Conservation (phyloP, 2,329 filamentous ascomycete species). For the Sporothrix pseudoabietina region DNA sequence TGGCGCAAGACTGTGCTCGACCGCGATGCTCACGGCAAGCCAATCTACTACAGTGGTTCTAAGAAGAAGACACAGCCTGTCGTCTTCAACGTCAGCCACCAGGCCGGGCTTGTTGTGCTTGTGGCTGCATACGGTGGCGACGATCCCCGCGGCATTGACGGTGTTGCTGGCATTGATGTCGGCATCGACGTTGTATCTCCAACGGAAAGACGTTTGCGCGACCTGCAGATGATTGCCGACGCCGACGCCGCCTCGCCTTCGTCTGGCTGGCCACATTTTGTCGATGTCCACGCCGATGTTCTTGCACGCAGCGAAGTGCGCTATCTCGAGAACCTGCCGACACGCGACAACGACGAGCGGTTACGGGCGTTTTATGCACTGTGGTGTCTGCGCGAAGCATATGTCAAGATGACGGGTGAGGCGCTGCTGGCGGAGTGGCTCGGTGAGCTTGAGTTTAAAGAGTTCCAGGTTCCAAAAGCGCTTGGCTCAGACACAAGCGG, state of each 20-base stretch:
- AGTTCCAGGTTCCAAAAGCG: slow-evolving; percentile 56
- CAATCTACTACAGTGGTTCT: slow-evolving; percentile 50
- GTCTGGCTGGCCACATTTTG: slow-evolving; percentile 64
- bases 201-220: slow-evolving; percentile 65
- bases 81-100: slow-evolving; percentile 77
- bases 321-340: slow-evolving; percentile 57
- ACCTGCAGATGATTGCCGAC: slow-evolving; percentile 57
- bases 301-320: slow-evolving; percentile 64
- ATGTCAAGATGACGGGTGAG: slow-evolving; percentile 81
- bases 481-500: slow-evolving; percentile 37
- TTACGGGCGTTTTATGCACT: slow-evolving; percentile 73
- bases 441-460: slow-evolving; percentile 66
- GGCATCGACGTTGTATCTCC: slow-evolving; percentile 79
- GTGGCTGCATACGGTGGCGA: slow-evolving; percentile 53
- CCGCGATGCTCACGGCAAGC: slow-evolving; percentile 59
- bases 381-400: slow-evolving; percentile 79
- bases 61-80: slow-evolving; percentile 50
- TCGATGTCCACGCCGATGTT: slow-evolving; percentile 72
- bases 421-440: slow-evolving; percentile 75
- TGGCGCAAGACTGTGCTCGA: slow-evolving; percentile 63
- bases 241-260: slow-evolving; percentile 30
- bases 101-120: slow-evolving; percentile 72
- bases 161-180: slow-evolving; percentile 48
- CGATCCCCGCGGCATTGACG: slow-evolving; percentile 49
- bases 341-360: slow-evolving; percentile 58